Evolutionary conservation across 805 yeast species (phyloP).

Genomic region (fission yeast (Schizosaccharomyces pombe)): DNA sequence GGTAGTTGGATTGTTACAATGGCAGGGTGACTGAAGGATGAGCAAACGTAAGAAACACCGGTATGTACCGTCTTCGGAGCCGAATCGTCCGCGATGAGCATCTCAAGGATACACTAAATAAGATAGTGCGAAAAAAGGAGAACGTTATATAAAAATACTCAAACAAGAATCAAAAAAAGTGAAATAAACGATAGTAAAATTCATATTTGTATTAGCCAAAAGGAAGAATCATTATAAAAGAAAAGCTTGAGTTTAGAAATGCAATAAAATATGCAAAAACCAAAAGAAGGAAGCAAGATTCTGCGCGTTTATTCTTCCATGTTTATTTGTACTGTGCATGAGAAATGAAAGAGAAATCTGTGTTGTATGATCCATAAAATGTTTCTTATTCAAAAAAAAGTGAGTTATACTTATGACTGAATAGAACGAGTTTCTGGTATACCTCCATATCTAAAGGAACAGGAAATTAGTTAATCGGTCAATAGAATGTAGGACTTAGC

Average conservation of each 20-base stretch:
- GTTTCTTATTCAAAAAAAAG: not conserved
- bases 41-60: not conserved
- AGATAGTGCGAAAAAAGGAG: too few species aligned
- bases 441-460: not conserved
- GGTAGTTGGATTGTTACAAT: not conserved
- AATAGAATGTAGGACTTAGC: too few species aligned
- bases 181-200: not conserved
- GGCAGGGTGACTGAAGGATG: not conserved
- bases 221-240: not conserved
- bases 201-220: not conserved
- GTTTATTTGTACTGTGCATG: too few species aligned
- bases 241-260: too few species aligned
- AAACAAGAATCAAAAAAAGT: not conserved
- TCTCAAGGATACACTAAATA: too few species aligned
- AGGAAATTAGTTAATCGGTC: too few species aligned
- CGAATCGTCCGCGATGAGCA: too few species aligned
- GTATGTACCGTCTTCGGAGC: not conserved
- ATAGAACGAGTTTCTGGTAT: not conserved
- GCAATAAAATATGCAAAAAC: too few species aligned
- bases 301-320: too few species aligned
- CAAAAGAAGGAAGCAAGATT: too few species aligned
- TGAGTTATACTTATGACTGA: not conserved
- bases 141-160: too few species aligned
- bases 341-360: not conserved
- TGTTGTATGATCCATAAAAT: too few species aligned